Base-by-base conservation (phyloP, 495 filamentous ascomycete genomes). In the Xylaria castorea region DNA sequence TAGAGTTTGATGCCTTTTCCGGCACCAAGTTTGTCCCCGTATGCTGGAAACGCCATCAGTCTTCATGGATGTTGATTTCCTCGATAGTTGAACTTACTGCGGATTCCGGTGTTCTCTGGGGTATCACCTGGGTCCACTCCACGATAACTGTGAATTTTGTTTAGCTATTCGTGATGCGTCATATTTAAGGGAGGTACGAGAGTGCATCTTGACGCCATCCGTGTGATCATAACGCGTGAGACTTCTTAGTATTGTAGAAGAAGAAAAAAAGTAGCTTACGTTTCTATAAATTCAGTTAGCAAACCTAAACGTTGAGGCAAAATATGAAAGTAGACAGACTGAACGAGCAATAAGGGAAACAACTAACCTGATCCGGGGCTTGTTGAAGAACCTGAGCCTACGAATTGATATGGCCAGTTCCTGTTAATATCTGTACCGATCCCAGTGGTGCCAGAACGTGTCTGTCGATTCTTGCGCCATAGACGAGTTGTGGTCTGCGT, bases 381-480 rank as follows among this genome's bases (percentile, higher is more conserved):
- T 3, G 74, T 75, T 14, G 78, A 80, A 20, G 78, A 80, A 16
- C 78, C 78, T 30, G 53, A 42, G 5, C 78, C 79, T 14, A 77
- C 76, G 76, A 76, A 80, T 9, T 74, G 63, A n/a, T 75, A 76
- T 0, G 87, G 83, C 88, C 90, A 92, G 80, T 92, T 92, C 63
- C 90, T 83, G 81, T 92, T 92, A 75, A 90, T 85, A 74, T 92
- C 90, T 9, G 80, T 83, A 11, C 90, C 90, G 32, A 90, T 46
- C 74, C 87, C 90, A 48, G 80, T 76, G 58, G 75, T 80, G 44
- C 81, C 80, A 1, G 82, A 76, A 42, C 78, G 81, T 9, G 82
- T 79, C 70, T 89, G 87, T 14, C 90, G 82, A 81, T 91, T 92
- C 80, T 92, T 92, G 70, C 90, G 85, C 90, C 90, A 92, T 63